These are phyloP conservation scores for Nepenthes gracilis DNA, from an alignment of 148 eudicot genomes.

Conservation along the genomic window DNA sequence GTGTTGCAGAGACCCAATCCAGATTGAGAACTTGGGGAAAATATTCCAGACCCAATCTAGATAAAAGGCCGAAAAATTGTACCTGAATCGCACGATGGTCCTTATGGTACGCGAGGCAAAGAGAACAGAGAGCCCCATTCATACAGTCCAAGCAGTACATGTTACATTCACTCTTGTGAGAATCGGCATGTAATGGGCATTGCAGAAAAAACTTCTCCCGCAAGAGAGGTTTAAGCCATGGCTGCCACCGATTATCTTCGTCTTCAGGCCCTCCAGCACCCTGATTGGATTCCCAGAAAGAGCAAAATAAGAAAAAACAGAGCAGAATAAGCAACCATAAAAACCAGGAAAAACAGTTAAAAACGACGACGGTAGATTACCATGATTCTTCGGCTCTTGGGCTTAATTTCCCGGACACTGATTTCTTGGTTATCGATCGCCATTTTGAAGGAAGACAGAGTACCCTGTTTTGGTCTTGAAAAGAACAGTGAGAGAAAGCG, in stretches of 20 bases:
- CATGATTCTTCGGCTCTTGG: constrained; percentile 70
- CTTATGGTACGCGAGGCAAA: constrained; percentile 53
- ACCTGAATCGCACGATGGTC: constrained; percentile 87
- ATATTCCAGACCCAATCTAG: background rate
- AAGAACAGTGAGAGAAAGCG: constrained; percentile 13
- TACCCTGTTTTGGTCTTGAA: background rate
- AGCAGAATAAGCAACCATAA: background rate
- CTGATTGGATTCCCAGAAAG: background rate
- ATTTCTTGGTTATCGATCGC: constrained; percentile 70
- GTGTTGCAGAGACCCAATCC: too few relatives aligned
- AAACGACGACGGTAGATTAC: constrained; percentile 15
- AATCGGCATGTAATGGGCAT: constrained; percentile 57
- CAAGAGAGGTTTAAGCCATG: constrained; percentile 65
- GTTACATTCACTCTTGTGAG: constrained; percentile 88
- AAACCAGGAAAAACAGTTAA: background rate
- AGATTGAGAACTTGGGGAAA: too few relatives aligned
- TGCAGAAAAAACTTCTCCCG: constrained; percentile 55
- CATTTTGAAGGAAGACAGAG: constrained; percentile 37
- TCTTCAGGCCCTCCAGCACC: constrained; percentile 32
- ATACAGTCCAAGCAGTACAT: constrained; percentile 88
- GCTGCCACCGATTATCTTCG: constrained; percentile 68
- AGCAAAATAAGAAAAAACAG: background rate
- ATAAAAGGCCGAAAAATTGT: background rate
- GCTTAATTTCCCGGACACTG: constrained; percentile 55
- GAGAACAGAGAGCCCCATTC: constrained; percentile 63